phyloP scores from a whole-genome alignment of 768 basidiomycete species.

The Hygrophorus russula region DNA sequence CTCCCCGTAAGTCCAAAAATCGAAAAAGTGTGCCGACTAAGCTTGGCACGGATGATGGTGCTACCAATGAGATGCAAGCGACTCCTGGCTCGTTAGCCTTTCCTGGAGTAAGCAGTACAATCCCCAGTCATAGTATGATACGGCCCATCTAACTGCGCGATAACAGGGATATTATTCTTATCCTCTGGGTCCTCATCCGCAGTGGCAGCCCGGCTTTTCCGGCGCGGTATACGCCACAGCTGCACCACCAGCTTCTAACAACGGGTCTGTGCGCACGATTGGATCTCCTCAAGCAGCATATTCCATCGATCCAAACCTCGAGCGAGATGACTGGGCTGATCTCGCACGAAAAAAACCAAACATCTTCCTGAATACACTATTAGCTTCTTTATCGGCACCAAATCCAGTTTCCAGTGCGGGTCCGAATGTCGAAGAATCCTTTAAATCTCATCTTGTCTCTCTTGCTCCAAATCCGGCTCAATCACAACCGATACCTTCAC shows the following conservation, averaged over 20 bases:
- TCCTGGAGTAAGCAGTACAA: background rate
- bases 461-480: constrained; percentile 39
- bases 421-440: constrained; percentile 63
- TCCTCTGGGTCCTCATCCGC: background rate
- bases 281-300: constrained; percentile 19
- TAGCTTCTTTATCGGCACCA: constrained; percentile 48
- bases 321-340: constrained; percentile 55
- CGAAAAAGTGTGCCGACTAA: constrained; percentile 7
- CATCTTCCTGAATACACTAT: constrained; percentile 43
- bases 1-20: constrained; percentile 18
- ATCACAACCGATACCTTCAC: constrained; percentile 46
- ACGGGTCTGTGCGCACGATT: constrained; percentile 15
- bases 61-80: background rate
- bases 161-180: background rate
- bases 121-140: background rate
- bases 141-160: background rate
- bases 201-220: constrained; percentile 1
- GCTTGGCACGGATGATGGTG: background rate
- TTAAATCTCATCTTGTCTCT: constrained; percentile 65
- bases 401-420: constrained; percentile 52
- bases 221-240: constrained; percentile 5
- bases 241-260: constrained; percentile 15
- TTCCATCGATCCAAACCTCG: constrained; percentile 42
- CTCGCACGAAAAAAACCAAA: constrained; percentile 45
- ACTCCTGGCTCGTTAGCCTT: background rate